These are phyloP conservation scores for Alternaria postmessia DNA, from an alignment of 2,329 filamentous ascomycete genomes.

Conservation along the genomic window DNA sequence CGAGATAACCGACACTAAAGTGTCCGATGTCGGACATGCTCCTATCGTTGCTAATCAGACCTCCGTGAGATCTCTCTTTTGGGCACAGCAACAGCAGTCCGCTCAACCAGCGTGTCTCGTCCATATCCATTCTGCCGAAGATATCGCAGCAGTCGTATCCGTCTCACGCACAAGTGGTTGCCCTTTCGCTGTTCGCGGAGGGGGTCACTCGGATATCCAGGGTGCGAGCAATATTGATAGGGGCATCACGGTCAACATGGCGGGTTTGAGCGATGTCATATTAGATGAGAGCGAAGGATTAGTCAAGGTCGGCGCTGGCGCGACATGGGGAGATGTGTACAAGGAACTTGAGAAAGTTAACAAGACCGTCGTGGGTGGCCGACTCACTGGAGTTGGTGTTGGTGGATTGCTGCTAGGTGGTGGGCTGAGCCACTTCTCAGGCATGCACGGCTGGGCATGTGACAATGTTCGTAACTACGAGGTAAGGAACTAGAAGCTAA, in stretches of 20 bases:
- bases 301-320: slow-evolving; percentile 25
- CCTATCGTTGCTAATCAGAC: neutral
- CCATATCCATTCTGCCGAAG: neutral
- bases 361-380: slow-evolving; percentile 20
- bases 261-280: slow-evolving; percentile 11
- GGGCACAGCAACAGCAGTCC: slow-evolving; percentile 2
- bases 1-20: neutral
- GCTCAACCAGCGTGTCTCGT: neutral
- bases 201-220: slow-evolving; percentile 27
- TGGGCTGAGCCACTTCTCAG: slow-evolving; percentile 44
- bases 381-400: slow-evolving; percentile 28
- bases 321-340: slow-evolving; percentile 45
- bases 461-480: slow-evolving; percentile 46
- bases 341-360: slow-evolving; percentile 9
- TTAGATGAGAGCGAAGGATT: slow-evolving; percentile 8
- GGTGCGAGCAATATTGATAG: slow-evolving; percentile 29
- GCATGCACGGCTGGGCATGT: slow-evolving; percentile 38
- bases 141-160: neutral
- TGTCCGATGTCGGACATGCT: neutral
- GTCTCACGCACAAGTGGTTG: neutral
- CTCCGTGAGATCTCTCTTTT: neutral
- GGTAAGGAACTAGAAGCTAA: slow-evolving; percentile 9
- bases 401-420: slow-evolving; percentile 40
- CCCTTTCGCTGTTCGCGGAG: slow-evolving; percentile 33
- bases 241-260: slow-evolving; percentile 30